phyloP scores from a whole-genome alignment of 1,139 yeast species.

The Geotrichum europaeum region DNA sequence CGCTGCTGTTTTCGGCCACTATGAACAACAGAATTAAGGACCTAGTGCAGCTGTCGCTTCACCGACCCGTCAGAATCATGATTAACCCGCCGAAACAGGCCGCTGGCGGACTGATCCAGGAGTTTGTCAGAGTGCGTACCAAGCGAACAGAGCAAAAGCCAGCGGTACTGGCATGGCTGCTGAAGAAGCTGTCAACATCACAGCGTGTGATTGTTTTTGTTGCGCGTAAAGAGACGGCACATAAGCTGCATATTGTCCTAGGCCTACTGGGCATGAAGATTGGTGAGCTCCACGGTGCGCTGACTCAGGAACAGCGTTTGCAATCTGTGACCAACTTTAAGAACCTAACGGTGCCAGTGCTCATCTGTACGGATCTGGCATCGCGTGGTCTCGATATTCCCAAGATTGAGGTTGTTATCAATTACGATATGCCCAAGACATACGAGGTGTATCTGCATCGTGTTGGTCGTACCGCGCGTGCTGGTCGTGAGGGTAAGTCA shows the following conservation, averaged over 20 bases:
- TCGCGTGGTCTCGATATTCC: conserved; percentile 99
- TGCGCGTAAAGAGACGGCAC: conserved; percentile 85
- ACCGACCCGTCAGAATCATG: conserved; percentile 89
- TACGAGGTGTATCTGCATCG: conserved; percentile 90
- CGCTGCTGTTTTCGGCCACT: conserved; percentile 91
- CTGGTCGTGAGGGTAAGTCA: conserved; percentile 92
- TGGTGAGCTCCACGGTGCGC: conserved; percentile 89
- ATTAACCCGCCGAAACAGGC: conserved; percentile 95
- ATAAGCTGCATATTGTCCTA: conserved; percentile 71
- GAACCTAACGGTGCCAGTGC: conserved; percentile 72
- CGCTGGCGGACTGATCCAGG: conserved; percentile 79
- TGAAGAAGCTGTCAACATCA: conserved; percentile 45
- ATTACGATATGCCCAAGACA: conserved; percentile 92
- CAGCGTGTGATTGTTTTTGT: conserved; percentile 78
- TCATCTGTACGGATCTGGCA: conserved; percentile 95
- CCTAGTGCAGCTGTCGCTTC: conserved; percentile 77
- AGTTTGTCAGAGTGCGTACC: conserved; percentile 80
- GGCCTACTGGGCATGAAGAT: conserved; percentile 84
- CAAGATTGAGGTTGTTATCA: conserved; percentile 87
- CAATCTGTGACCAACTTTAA: conserved; percentile 77
- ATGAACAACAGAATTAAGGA: conserved; percentile 92
- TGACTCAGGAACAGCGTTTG: conserved; percentile 93
- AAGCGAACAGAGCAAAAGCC: conserved; percentile 81
- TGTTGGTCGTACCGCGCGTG: conserved; percentile 99
- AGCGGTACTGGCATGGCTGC: conserved; percentile 66